Base-by-base conservation (phyloP, 1,284 basidiomycete genomes). In the Psilocybe mexicana region DNA sequence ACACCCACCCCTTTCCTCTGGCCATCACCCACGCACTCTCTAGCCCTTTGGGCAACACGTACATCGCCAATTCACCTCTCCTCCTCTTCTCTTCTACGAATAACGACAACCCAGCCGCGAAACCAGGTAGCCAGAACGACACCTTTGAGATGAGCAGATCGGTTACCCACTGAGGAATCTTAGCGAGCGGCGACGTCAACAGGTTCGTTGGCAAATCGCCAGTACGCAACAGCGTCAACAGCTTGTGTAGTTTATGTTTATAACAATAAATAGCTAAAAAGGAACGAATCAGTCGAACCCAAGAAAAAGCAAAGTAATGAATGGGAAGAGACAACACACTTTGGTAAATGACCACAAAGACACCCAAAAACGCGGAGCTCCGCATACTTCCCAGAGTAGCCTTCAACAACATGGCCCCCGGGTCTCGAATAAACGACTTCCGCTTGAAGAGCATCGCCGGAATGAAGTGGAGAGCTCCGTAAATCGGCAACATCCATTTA, bases 391-490 rank as follows among this genome's bases (percentile, higher is more conserved):
- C 94, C 67, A 84, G 74, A 0, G 83, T 75, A 0, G 90, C 87
- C 55, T 82, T 83, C 6, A 82, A 67, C 1, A 95, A 73, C 74
- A 93, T 87, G 36, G 74, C 77, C 12, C 79, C 68, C 0, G 90
- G 93, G 62, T 87, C 80, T 53, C 82, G 77, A 56, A 79, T 66
- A 69, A 93, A 88, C 0, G 74, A 72, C 24, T 77, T 74, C 46
- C 85, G 74, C 69, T 92, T 91, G 72, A 96, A 92, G 14, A 95
- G 75, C 10, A 95, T 74, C 60, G 87, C 80, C 0, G 96, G 96
- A 35, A 98, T 87, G 61, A 98, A 83, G 73, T 98, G 94, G 43
- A 99, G 76, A 0, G 94, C 94, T 23, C 92, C 87, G 66, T 98
- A 99, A 43, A 90, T 84, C 2, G 88, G 88, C 35, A 91, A 69